Evolutionary conservation across 202 grass and related monocot genomes (phyloP).

Genomic region (Miscanthus sacchariflorus): DNA sequence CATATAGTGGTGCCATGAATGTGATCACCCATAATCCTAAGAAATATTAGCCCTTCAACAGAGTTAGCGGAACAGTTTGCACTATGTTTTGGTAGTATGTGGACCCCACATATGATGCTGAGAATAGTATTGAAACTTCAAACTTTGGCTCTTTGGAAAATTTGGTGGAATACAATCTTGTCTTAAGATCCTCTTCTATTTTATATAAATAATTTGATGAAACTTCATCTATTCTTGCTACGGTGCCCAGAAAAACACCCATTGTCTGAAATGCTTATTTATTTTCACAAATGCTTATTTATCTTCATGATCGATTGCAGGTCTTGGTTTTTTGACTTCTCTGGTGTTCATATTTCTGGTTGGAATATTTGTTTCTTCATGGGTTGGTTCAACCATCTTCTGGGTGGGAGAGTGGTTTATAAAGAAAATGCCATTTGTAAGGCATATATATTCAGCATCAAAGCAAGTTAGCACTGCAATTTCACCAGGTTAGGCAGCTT

Average conservation of each 20-base stretch:
- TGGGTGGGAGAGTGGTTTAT: conserved; percentile 99
- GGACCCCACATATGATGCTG: neutral
- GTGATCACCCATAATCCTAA: neutral
- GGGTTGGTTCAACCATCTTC: conserved; percentile 92
- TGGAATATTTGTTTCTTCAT: conserved; percentile 99
- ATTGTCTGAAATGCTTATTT: conserved; percentile 36
- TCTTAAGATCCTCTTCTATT: conserved; percentile 5
- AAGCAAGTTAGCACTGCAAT: conserved; percentile 99
- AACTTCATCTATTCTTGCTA: neutral
- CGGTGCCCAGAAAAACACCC: neutral
- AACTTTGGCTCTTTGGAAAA: neutral
- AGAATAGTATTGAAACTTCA: neutral
- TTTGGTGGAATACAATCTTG: neutral
- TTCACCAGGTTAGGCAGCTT: conserved; percentile 77
- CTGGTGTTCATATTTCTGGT: conserved; percentile 94
- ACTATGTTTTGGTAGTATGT: conserved; percentile 26
- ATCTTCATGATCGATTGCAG: conserved; percentile 52
- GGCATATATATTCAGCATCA: conserved; percentile 98
- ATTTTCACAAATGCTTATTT: conserved; percentile 39
- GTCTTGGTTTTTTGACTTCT: conserved; percentile 98
- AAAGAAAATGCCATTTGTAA: conserved; percentile 99
- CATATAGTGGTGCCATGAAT: neutral
- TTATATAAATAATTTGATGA: conserved; percentile 16
- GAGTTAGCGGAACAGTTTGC: neutral
- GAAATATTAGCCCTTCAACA: neutral